phyloP scores from a whole-genome alignment of 2,329 filamentous ascomycete species.

The Verticillium tricorpus region DNA sequence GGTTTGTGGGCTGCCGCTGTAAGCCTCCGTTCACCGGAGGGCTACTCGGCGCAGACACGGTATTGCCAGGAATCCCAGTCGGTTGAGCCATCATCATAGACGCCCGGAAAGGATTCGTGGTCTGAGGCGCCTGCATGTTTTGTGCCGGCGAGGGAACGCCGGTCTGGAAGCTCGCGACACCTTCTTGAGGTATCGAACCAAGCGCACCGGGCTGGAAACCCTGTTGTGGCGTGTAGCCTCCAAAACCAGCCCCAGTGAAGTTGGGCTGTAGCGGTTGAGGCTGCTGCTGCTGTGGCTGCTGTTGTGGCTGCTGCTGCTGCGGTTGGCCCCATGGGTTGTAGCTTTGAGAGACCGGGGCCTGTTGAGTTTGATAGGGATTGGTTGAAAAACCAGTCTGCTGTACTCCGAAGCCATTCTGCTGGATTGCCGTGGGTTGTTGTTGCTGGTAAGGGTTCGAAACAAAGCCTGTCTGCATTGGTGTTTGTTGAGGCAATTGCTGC shows the following conservation, averaged over 20 bases:
- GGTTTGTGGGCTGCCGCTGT: conserved; percentile 71
- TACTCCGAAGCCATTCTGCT: conserved; percentile 34
- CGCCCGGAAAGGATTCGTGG: conserved; percentile 89
- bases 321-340: conserved; percentile 24
- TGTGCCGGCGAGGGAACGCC: conserved; percentile 38
- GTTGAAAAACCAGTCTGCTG: conserved; percentile 36
- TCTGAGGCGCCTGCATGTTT: conserved; percentile 47
- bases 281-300: conserved; percentile 29
- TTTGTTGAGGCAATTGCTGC: conserved; percentile 14
- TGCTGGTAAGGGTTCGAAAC: conserved; percentile 19
- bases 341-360: conserved; percentile 32
- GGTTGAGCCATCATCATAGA: conserved; percentile 70
- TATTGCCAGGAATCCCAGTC: conserved; percentile 35
- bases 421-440: conserved; percentile 23
- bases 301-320: conserved; percentile 29
- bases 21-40: conserved; percentile 22
- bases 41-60: conserved; percentile 38
- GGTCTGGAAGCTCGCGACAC: conserved; percentile 45
- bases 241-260: conserved; percentile 73
- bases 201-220: conserved; percentile 50
- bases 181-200: conserved; percentile 54
- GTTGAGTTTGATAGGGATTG: conserved; percentile 37
- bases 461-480: conserved; percentile 19
- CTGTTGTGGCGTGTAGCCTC: conserved; percentile 69
- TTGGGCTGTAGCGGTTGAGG: conserved; percentile 40